Base-by-base conservation (phyloP, 768 basidiomycete species). In the Lanmaoa pseudosensibilis region DNA sequence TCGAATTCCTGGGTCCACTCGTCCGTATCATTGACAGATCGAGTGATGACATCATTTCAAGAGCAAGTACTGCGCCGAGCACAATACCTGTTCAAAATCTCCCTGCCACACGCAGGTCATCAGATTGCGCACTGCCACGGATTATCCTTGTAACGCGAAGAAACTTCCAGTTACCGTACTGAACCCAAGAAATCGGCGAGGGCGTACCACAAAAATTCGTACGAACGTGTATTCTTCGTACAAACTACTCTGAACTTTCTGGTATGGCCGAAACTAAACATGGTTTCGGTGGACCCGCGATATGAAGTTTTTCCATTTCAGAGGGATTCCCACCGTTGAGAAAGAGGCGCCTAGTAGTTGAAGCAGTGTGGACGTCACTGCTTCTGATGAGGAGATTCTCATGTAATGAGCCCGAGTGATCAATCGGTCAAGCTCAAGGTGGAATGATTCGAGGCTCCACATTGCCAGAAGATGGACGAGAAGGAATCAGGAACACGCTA, bases 21-120 rank as follows among this genome's bases (percentile, higher is more conserved):
- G 21, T 23, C 44, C 27, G 7, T 16, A 27, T 27, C 43, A n/a
- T n/a, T n/a, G n/a, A n/a, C n/a, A 16, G 1, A 27, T 18, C 27
- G n/a, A 25, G 45, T 60, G 52, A 57, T 60, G 49, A 38, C 59
- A 62, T 50, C 25, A 19, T 41, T 30, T 23, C 27, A 34, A 15
- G 34, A 23, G 36, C 6, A 16, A 36, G 38, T 36, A 27, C 34
- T n/a, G 25, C 25, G 48, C 47, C 15, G 6, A 27, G 21, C 34
- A 23, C 36, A 27, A 44, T 30, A 45, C 25, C 18, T 11, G 18
- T 27, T 25, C 25, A 23, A 55, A 30, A n/a, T 39, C 3, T 13
- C 8, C 33, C 15, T 18, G 15, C 18, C 32, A n/a, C 32, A 12
- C 32, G 27, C 27, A 30, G 8, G 27, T 8, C 27, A 30, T 30